These are phyloP conservation scores for Meredithiella fracta DNA, from an alignment of 2,329 filamentous ascomycete species.

Conservation along the genomic window DNA sequence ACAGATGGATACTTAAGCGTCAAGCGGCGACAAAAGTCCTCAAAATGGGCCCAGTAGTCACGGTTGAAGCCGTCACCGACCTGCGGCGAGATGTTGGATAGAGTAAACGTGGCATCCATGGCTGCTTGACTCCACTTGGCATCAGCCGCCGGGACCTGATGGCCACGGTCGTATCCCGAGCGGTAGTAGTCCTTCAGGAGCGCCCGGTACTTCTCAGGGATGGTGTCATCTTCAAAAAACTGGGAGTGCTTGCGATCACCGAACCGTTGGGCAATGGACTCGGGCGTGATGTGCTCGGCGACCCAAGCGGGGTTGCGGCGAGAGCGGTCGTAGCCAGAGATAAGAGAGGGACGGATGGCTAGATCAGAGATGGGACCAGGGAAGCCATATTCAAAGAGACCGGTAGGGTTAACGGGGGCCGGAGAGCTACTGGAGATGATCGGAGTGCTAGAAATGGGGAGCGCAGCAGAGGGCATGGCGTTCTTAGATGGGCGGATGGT, in stretches of 20 bases:
- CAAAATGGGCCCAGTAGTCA: constrained; percentile 98
- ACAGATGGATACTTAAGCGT: constrained; percentile 71
- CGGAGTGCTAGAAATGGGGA: constrained; percentile 22
- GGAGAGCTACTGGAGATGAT: constrained; percentile 27
- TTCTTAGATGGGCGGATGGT: constrained; percentile 17
- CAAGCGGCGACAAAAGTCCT: constrained; percentile 84
- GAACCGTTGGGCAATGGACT: constrained; percentile 56
- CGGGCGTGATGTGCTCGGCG: constrained; percentile 85
- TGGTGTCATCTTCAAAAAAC: constrained; percentile 65
- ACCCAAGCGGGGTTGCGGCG: constrained; percentile 90
- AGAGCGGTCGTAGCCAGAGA: constrained; percentile 80
- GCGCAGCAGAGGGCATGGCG: constrained; percentile 18
- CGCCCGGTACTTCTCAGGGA: constrained; percentile 78
- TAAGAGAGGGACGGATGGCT: constrained; percentile 56
- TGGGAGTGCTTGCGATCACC: constrained; percentile 70
- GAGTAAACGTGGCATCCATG: constrained; percentile 87
- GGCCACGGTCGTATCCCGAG: constrained; percentile 85
- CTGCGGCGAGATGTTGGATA: constrained; percentile 96
- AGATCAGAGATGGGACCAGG: constrained; percentile 80
- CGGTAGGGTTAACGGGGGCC: constrained; percentile 54
- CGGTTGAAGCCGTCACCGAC: constrained; percentile 97
- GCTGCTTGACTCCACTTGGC: constrained; percentile 87
- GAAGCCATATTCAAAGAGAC: constrained; percentile 76
- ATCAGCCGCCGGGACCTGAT: constrained; percentile 93
- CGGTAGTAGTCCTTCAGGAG: constrained; percentile 88